Percentiles rank a stretch among this genome's conserved stretches.
These are phyloP conservation scores for Colletotrichum sp. DNA, from an alignment of 2,329 filamentous ascomycete genomes.

Conservation along the genomic window DNA sequence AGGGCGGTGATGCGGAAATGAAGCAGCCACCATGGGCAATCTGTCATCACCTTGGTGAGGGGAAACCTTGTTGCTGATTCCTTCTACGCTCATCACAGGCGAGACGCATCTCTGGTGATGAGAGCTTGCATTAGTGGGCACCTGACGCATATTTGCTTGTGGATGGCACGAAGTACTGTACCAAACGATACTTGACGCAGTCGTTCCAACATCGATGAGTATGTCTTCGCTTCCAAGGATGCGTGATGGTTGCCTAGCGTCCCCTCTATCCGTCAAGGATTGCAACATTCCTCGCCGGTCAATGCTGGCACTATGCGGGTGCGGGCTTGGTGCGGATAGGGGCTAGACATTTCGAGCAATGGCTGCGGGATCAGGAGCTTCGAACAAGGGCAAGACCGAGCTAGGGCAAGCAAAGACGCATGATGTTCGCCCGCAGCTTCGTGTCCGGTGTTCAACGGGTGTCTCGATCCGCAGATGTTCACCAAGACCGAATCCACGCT, in stretches of 20 bases:
- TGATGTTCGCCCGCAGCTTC: background rate
- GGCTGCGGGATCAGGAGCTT: background rate
- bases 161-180: conserved; percentile 18
- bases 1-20: background rate
- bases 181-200: conserved; percentile 12
- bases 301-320: background rate
- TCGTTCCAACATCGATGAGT: background rate
- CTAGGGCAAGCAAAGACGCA: background rate
- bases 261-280: background rate
- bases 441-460: background rate
- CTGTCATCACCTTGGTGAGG: conserved; percentile 2
- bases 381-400: background rate
- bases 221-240: background rate
- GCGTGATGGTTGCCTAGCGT: background rate
- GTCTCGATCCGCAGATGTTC: conserved; percentile 13
- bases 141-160: background rate
- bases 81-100: background rate
- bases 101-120: conserved; percentile 6
- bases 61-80: background rate
- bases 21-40: background rate
- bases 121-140: conserved; percentile 15
- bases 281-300: background rate
- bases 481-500: background rate
- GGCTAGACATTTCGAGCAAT: background rate
- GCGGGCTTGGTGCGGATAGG: background rate